These are phyloP conservation scores for Tanacetum coccineum DNA, from an alignment of 129 eudicot genomes.

Conservation along the genomic window DNA sequence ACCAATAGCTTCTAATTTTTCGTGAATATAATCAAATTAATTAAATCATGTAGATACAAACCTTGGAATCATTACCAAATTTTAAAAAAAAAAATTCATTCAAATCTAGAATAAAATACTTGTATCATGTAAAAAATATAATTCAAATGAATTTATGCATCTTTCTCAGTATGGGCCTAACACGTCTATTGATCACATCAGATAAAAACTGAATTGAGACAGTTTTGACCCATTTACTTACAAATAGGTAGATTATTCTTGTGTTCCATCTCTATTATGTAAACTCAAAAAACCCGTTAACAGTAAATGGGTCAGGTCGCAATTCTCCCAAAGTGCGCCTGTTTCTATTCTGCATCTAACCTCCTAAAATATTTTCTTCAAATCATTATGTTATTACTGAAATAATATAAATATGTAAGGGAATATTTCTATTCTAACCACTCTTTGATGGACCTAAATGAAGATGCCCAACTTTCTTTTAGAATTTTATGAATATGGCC, in stretches of 20 bases:
- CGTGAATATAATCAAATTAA: neutral
- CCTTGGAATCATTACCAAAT: neutral
- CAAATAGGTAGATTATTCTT: neutral
- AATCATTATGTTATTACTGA: neutral
- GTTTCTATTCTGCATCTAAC: neutral
- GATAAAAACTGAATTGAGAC: too few relatives aligned
- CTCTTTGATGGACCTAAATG: too few relatives aligned
- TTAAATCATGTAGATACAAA: neutral
- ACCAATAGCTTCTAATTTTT: neutral
- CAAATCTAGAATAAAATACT: conserved; percentile 2
- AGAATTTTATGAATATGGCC: too few relatives aligned
- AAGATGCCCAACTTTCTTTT: too few relatives aligned
- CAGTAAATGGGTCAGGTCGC: too few relatives aligned
- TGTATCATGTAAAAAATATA: neutral
- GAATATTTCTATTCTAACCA: too few relatives aligned
- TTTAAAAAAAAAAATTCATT: neutral
- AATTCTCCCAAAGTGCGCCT: too few relatives aligned
- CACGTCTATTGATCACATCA: too few relatives aligned
- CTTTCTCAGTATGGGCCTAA: too few relatives aligned
- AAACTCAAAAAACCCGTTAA: too few relatives aligned
- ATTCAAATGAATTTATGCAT: neutral
- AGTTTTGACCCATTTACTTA: neutral
- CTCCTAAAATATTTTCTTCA: neutral
- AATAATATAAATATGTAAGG: neutral
- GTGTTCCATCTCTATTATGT: too few relatives aligned